These are phyloP conservation scores for Sporothrix euskadiensis DNA, from an alignment of 2,329 filamentous ascomycete genomes.

Conservation along the genomic window DNA sequence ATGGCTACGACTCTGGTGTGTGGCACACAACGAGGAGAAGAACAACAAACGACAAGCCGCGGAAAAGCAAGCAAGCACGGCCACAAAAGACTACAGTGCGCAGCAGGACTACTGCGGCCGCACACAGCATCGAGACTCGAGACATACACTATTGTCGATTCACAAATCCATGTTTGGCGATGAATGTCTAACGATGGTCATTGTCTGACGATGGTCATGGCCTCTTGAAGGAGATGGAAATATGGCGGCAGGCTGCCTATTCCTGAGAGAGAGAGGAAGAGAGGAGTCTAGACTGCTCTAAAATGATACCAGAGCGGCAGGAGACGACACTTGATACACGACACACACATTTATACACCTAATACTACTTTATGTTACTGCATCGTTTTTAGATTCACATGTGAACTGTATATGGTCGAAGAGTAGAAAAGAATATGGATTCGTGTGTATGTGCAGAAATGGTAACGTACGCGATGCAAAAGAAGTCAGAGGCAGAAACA, in stretches of 20 bases:
- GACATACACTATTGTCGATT: no score
- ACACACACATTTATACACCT: neutral
- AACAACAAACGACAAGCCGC: neutral
- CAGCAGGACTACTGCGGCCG: neutral
- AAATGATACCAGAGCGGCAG: slow-evolving; percentile 8
- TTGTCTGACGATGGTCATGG: no score
- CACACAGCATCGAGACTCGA: neutral
- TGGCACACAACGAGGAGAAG: slow-evolving; percentile 7
- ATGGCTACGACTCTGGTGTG: neutral
- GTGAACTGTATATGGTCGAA: neutral
- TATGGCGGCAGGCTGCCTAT: slow-evolving; percentile 20
- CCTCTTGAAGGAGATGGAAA: neutral
- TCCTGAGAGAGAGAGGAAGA: neutral
- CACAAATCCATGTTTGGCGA: no score
- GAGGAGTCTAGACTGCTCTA: neutral
- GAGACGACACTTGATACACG: neutral
- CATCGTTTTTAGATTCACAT: neutral
- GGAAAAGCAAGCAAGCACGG: no score
- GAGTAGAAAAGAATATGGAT: neutral
- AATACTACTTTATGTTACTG: neutral
- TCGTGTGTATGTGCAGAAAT: slow-evolving; percentile 18
- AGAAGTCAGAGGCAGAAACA: neutral
- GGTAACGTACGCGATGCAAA: neutral
- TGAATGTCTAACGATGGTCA: no score
- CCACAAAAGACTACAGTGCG: neutral